A percentile compares a stretch with the other conserved stretches of the same genome.
phyloP scores from a whole-genome alignment of 495 filamentous ascomycete genomes.

The Hyaloscypha finlandica region DNA sequence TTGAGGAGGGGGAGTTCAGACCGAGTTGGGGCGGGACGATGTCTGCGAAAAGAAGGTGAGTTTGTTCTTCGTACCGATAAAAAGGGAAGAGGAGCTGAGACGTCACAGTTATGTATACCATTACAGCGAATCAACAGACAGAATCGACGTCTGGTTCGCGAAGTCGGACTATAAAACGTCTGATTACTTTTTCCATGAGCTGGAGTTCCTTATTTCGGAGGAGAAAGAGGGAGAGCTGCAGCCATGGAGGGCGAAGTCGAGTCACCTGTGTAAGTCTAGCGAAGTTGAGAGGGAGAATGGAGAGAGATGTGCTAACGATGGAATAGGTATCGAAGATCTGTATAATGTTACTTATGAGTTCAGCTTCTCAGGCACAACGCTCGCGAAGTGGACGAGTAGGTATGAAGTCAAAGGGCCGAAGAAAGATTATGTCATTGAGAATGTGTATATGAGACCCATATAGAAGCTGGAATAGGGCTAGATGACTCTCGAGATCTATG shows the following conservation, averaged over 20 bases:
- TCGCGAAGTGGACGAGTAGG: constrained; percentile 55
- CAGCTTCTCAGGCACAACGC: constrained; percentile 52
- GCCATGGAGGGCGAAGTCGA: constrained; percentile 57
- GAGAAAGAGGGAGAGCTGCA: not conserved
- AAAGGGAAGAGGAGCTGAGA: constrained; percentile 18
- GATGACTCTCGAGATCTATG: no score
- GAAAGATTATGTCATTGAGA: constrained; percentile 66
- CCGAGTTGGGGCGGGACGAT: constrained; percentile 49
- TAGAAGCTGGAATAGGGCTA: not conserved
- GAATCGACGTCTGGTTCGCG: constrained; percentile 68
- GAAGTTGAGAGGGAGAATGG: not conserved
- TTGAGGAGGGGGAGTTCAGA: constrained; percentile 61
- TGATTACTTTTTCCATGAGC: constrained; percentile 67
- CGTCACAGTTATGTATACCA: constrained; percentile 52
- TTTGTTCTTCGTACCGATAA: not conserved
- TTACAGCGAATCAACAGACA: constrained; percentile 54
- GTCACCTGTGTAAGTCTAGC: constrained; percentile 55
- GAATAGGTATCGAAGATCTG: constrained; percentile 50
- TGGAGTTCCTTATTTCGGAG: constrained; percentile 37
- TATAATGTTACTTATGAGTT: constrained; percentile 66
- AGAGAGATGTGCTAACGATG: not conserved
- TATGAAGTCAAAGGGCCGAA: constrained; percentile 67
- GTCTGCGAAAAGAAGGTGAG: constrained; percentile 50
- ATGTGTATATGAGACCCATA: constrained; percentile 40
- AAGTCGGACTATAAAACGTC: constrained; percentile 55